These are phyloP conservation scores for Amanita jacksonii DNA, from an alignment of 768 basidiomycete genomes.

Conservation along the genomic window DNA sequence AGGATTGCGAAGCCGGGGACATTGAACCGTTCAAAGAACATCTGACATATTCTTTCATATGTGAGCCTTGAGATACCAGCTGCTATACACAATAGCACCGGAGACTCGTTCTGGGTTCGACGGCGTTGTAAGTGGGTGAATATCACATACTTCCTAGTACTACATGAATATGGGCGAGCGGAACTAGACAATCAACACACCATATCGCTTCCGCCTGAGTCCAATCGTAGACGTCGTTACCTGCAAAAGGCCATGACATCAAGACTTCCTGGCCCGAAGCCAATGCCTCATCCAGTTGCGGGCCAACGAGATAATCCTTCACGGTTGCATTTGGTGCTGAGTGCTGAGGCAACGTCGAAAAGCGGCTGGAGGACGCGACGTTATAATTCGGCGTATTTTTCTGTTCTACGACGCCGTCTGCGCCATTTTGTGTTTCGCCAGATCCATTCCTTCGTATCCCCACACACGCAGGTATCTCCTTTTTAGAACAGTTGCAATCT, in stretches of 20 bases:
- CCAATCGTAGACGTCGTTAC: constrained; percentile 69
- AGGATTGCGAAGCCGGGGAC: constrained; percentile 74
- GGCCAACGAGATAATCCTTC: constrained; percentile 77
- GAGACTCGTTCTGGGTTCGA: constrained; percentile 82
- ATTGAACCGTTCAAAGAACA: constrained; percentile 91
- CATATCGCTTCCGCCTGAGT: constrained; percentile 83
- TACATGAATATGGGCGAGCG: neutral
- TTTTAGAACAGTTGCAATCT: constrained; percentile 8
- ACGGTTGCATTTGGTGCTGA: constrained; percentile 38
- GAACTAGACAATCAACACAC: constrained; percentile 32
- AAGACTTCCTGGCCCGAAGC: constrained; percentile 62
- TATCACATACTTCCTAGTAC: constrained; percentile 71
- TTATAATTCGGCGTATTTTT: neutral
- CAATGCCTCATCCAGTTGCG: constrained; percentile 72
- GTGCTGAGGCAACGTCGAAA: constrained; percentile 37
- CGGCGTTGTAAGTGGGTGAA: constrained; percentile 67
- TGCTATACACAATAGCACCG: constrained; percentile 65
- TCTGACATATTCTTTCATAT: constrained; percentile 67
- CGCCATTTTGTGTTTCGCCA: constrained; percentile 16
- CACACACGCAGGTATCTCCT: constrained; percentile 79
- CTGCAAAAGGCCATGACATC: constrained; percentile 76
- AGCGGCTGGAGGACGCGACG: constrained; percentile 33
- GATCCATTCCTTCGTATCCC: constrained; percentile 50
- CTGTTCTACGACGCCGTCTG: no score
- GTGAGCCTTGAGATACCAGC: constrained; percentile 55